Evolutionary conservation across 2,329 filamentous ascomycete species (phyloP).

Genomic region (Penicillium sp.): DNA sequence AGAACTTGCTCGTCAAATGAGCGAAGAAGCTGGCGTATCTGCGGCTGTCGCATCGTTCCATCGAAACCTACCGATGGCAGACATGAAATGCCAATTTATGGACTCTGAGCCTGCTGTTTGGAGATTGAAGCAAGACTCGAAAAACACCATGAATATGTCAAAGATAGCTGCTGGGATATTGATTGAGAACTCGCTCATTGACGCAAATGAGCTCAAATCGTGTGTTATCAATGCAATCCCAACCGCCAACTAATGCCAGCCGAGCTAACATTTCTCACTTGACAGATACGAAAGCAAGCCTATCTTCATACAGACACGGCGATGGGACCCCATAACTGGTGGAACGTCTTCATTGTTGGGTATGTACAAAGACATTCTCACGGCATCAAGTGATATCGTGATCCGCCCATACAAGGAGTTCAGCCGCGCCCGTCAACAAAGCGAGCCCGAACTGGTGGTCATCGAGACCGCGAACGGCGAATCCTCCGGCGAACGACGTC

Average conservation of each 20-base stretch:
- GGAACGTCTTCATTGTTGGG: constrained; percentile 24
- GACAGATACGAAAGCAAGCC: constrained; percentile 25
- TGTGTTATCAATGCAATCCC: not conserved
- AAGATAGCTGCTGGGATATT: constrained; percentile 23
- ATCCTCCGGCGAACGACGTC: not conserved
- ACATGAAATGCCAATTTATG: constrained; percentile 23
- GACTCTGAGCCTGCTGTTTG: constrained; percentile 30
- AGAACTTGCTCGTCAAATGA: constrained; percentile 42
- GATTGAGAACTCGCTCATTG: constrained; percentile 19
- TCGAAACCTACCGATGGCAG: constrained; percentile 26
- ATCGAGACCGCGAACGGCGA: constrained; percentile 3
- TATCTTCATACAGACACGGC: constrained; percentile 31
- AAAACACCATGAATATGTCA: constrained; percentile 14
- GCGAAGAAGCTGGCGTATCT: constrained; percentile 42
- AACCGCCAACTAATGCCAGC: not conserved
- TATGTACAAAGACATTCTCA: constrained; percentile 24
- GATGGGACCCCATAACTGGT: constrained; percentile 34
- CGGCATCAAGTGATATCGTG: constrained; percentile 21
- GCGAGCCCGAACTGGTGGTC: constrained; percentile 4
- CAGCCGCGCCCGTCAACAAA: constrained; percentile 5
- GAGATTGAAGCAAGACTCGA: constrained; percentile 12
- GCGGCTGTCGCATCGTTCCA: constrained; percentile 49
- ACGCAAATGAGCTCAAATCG: constrained; percentile 17
- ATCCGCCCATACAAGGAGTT: constrained; percentile 26
- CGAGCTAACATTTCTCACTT: not conserved